phyloP scores from a whole-genome alignment of 768 basidiomycete species.

The Boletus vermiculosoides region DNA sequence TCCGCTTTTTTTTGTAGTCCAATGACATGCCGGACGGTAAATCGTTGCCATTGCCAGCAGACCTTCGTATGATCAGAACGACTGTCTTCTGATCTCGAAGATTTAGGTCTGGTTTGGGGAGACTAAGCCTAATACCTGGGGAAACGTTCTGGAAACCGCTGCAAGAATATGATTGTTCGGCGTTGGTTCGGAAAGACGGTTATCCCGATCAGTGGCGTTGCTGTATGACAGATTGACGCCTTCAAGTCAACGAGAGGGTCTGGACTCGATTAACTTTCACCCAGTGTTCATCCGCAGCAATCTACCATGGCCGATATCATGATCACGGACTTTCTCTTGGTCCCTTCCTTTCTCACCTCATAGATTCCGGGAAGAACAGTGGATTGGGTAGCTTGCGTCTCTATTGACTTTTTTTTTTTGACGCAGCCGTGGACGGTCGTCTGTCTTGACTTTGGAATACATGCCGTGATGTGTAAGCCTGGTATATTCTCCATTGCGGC shows the following conservation, averaged over 20 bases:
- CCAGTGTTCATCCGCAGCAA: background rate
- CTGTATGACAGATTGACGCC: too few species aligned
- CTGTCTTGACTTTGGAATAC: conserved; percentile 81
- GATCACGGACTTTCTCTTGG: conserved; percentile 20
- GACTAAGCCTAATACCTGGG: too few species aligned
- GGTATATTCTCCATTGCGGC: background rate
- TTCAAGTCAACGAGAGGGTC: background rate
- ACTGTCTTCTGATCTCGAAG: too few species aligned
- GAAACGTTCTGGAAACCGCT: too few species aligned
- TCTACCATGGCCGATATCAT: conserved; percentile 10
- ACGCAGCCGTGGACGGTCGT: conserved; percentile 72
- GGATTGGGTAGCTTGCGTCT: too few species aligned
- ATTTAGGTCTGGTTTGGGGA: too few species aligned
- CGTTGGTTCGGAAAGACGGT: too few species aligned
- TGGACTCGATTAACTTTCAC: background rate
- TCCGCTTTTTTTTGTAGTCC: too few species aligned
- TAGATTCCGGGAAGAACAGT: conserved; percentile 62
- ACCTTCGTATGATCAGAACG: too few species aligned
- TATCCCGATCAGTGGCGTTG: background rate
- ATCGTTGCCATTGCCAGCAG: too few species aligned
- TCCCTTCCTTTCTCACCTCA: conserved; percentile 53
- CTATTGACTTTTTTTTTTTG: conserved; percentile 3
- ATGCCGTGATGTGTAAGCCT: conserved; percentile 91
- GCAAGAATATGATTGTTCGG: too few species aligned
- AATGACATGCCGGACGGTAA: too few species aligned